Evolutionary conservation across 208 protist species (phyloP), one percentile per base, ranked within the genome.

Genomic region (Naegleria fowleri): DNA sequence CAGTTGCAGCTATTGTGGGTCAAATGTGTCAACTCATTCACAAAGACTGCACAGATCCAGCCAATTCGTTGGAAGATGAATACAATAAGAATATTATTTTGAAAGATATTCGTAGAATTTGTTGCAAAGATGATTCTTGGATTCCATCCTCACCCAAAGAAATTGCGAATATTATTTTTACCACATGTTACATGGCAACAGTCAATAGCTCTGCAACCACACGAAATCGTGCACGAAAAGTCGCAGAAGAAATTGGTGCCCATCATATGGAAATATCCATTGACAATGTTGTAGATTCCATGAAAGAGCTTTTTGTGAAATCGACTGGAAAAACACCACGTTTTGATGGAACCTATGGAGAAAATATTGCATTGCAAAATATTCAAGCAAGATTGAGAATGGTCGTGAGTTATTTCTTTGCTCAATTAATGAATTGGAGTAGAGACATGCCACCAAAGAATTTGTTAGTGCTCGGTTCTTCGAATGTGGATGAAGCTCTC

Each of bases 281-380:
- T 83, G 95, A 97, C 85, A 15, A 51, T 13, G 88, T 95, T 15
- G 89, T 94, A 43, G 19, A 38, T 6, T 92, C 94, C 15, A 89
- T 95, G 22, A 39, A 89, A 33, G 13, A 86, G 22, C 36, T 94
- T 29, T 95, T 93, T 67, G 43, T 38, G 0, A 0, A 29, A 16
- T 59, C 39, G 19, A 91, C 91, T 0, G n/a, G 52, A 0, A 88
- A 91, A 22, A 36, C 5, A 36, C 93, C 92, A 43, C 88, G 91
- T 84, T 94, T 94, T 48, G 91, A 94, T 22, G 94, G 94, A 38
- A 76, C 48, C 9, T 1, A 75, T 36, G 29, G 67, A 15, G 95
- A 97, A 92, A 95, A 96, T 90, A 5, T 97, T 25, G 96, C 96
- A 7, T 90, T 97, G 29, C 96, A 97, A 90, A 97, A 97, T 86